Conservation (phyloP, 441 rosid species). For the Viola pubescens region DNA sequence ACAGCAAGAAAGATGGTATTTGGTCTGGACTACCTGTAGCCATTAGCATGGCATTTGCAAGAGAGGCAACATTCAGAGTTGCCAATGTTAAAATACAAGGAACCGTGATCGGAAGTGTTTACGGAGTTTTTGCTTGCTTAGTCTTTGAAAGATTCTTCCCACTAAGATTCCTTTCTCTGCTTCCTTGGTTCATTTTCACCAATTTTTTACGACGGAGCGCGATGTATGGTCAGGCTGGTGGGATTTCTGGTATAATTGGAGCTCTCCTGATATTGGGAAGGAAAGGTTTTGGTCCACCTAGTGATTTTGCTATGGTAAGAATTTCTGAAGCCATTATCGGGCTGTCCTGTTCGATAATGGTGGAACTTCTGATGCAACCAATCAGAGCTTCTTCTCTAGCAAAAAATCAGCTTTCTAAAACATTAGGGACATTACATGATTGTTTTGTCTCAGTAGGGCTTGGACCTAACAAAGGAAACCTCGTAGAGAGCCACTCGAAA, state of each 20-base stretch:
- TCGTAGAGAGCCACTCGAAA: slow-evolving; percentile 39
- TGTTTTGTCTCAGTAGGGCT: slow-evolving; percentile 37
- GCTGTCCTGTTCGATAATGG: slow-evolving; percentile 51
- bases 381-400: slow-evolving; percentile 65
- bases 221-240: slow-evolving; percentile 85
- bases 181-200: slow-evolving; percentile 78
- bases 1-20: slow-evolving; percentile 57
- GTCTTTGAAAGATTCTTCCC: slow-evolving; percentile 54
- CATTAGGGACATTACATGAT: slow-evolving; percentile 34
- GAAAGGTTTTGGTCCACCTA: slow-evolving; percentile 57
- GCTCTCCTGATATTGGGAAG: slow-evolving; percentile 73
- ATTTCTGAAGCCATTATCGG: slow-evolving; percentile 77
- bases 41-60: slow-evolving; percentile 43
- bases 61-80: slow-evolving; percentile 70
- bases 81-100: slow-evolving; percentile 87
- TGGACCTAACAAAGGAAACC: slow-evolving; percentile 20
- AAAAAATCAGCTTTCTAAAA: slow-evolving; percentile 40
- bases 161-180: slow-evolving; percentile 57
- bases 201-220: slow-evolving; percentile 54
- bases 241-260: slow-evolving; percentile 69
- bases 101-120: slow-evolving; percentile 77
- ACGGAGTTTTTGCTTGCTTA: slow-evolving; percentile 75
- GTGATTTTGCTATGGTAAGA: slow-evolving; percentile 77
- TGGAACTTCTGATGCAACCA: slow-evolving; percentile 55
- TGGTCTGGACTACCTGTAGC: slow-evolving; percentile 86